Percentiles rank a stretch among this genome's conserved stretches.
These are phyloP conservation scores for Plasmodium billcollinsi DNA, from an alignment of 169 alveolate species.

Conservation along the genomic window DNA sequence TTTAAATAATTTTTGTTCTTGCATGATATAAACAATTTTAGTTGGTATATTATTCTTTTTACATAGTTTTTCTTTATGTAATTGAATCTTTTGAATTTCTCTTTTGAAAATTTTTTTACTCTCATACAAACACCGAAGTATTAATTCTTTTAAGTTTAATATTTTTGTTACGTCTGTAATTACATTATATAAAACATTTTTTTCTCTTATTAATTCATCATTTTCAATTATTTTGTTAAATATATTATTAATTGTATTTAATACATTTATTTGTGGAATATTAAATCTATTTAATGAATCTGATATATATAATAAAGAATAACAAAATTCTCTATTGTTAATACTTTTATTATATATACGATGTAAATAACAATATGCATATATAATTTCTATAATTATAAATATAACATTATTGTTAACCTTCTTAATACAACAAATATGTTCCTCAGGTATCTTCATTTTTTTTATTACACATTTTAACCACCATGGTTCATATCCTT, in stretches of 20 bases:
- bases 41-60: not conserved
- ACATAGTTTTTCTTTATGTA: slow-evolving; percentile 2
- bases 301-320: slow-evolving; percentile 38
- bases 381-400: slow-evolving; percentile 47
- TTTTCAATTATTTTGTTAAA: slow-evolving; percentile 61
- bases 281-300: slow-evolving; percentile 22
- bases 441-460: slow-evolving; percentile 62
- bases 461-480: slow-evolving; percentile 61
- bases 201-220: slow-evolving; percentile 66
- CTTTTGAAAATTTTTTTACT: slow-evolving; percentile 45
- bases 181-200: slow-evolving; percentile 48
- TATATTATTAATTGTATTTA: slow-evolving; percentile 33
- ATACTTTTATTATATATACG: slow-evolving; percentile 50
- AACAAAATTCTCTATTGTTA: slow-evolving; percentile 32
- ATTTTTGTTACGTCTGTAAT: slow-evolving; percentile 48
- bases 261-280: slow-evolving; percentile 38
- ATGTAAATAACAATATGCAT: slow-evolving; percentile 53
- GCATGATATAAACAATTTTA: slow-evolving; percentile 12
- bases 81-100: slow-evolving; percentile 37
- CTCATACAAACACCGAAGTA: slow-evolving; percentile 60
- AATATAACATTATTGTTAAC: slow-evolving; percentile 43
- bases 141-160: slow-evolving; percentile 37
- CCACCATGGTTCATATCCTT: slow-evolving; percentile 67
- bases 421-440: slow-evolving; percentile 43
- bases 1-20: slow-evolving; percentile 49